Conservation (phyloP, 441 rosid genomes). For the Macaranga tanarius region DNA sequence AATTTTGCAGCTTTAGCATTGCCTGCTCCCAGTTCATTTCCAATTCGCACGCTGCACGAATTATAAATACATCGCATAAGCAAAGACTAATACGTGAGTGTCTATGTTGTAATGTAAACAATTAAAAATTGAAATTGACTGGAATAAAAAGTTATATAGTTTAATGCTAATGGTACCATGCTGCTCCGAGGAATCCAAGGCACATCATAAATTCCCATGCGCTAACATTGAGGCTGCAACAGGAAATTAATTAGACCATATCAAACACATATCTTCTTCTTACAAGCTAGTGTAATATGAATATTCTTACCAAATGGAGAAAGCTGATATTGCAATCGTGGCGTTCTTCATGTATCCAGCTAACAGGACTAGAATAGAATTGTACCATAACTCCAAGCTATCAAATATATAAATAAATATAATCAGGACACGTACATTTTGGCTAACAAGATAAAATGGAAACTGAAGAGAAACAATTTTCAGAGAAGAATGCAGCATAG, state of each 20-base stretch:
- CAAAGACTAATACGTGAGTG: not conserved
- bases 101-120: no score
- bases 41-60: conserved; percentile 38
- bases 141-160: no score
- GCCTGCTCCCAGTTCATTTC: conserved; percentile 51
- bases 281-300: not conserved
- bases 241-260: not conserved
- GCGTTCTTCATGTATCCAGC: conserved; percentile 69
- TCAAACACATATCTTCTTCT: not conserved
- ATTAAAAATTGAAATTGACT: no score
- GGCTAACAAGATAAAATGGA: not conserved
- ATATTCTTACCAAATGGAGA: conserved; percentile 58
- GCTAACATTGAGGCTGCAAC: conserved; percentile 48
- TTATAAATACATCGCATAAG: not conserved
- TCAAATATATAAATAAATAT: not conserved
- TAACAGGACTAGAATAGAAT: conserved; percentile 48
- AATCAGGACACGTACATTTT: not conserved
- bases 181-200: conserved; percentile 35
- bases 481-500: not conserved
- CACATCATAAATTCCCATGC: conserved; percentile 44
- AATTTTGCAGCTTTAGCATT: conserved; percentile 35
- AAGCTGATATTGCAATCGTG: conserved; percentile 48
- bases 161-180: conserved; percentile 16
- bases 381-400: conserved; percentile 70
- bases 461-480: not conserved